Base-by-base conservation (phyloP, 2,329 filamentous ascomycete genomes). In the Xylariaceae sp. region DNA sequence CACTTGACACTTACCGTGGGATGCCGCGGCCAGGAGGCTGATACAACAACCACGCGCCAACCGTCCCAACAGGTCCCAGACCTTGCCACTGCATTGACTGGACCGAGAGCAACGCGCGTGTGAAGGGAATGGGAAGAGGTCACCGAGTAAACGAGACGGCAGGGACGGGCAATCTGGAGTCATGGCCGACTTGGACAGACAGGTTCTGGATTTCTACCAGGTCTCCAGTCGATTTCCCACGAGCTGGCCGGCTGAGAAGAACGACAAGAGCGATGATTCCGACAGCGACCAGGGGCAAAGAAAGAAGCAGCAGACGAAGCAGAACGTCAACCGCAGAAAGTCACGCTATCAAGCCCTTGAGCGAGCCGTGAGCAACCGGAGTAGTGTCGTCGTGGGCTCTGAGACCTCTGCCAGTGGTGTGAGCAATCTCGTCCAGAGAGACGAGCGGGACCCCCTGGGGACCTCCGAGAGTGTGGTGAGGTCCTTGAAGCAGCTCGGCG, bases 391-490 rank as follows among this genome's bases (percentile, higher is more conserved):
- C 13, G 73, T 77, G 1, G 82, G 82, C 1, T 75, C 80, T 5
- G 77, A 87, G 55, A 78, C 73, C 52, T 76, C 74, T 3, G 74
- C 72, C 31, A 65, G 60, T 41, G 81, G 80, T 19, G 68, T 81
- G 29, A 82, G 84, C 44, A 92, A 80, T 48, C 62, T 90, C 40
- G 84, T 94, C 19, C 85, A 92, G 53, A 83, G 83, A 55, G 92
- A 98, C 56, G 93, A 98, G 58, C 76, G 86, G 2, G 92, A 98
- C 61, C 88, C 92, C 4, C 61, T 98, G 33, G 92, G 92, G n/a
- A 79, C 78, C 33, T 80, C 82, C 2, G 83, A 90, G 36, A 95
- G 87, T 53, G 89, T 98, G 6, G 79, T 95, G 33, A 73, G 80
- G 48, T 77, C 86, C 23, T 63, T 98, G 50, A 80, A 82, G 53